These are phyloP conservation scores for Sporormia fimetaria DNA, from an alignment of 495 filamentous ascomycete species.

Conservation along the genomic window DNA sequence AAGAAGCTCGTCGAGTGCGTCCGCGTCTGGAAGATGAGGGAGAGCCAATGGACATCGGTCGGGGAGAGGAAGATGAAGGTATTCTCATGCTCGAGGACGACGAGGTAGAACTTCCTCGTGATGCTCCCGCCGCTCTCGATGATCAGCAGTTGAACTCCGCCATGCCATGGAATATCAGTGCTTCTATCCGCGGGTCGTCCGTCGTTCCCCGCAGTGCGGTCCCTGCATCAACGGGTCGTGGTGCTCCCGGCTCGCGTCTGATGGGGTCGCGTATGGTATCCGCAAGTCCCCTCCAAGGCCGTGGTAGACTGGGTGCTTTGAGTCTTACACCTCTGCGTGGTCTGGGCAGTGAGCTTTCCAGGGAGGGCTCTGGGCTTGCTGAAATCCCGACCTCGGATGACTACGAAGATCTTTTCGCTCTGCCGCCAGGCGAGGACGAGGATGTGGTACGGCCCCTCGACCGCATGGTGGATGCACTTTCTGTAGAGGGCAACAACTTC, in stretches of 20 bases:
- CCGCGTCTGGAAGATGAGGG: conserved; percentile 30
- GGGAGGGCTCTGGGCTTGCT: conserved; percentile 12
- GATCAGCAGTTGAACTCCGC: conserved; percentile 46
- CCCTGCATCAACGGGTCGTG: conserved; percentile 8
- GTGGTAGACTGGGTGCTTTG: conserved; percentile 34
- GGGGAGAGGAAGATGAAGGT: conserved; percentile 35
- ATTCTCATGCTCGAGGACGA: conserved; percentile 25
- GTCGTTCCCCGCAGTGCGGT: conserved; percentile 28
- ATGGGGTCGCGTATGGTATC: conserved; percentile 39
- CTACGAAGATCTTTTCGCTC: background rate
- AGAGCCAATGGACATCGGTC: conserved; percentile 38
- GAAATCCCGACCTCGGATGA: conserved; percentile 1
- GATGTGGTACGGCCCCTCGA: conserved; percentile 36
- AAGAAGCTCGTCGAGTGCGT: conserved; percentile 38
- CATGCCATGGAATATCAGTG: conserved; percentile 62
- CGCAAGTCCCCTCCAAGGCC: conserved; percentile 51
- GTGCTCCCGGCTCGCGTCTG: conserved; percentile 27
- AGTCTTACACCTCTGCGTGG: too few species aligned
- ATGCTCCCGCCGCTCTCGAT: conserved; percentile 44
- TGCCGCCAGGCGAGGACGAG: conserved; percentile 39
- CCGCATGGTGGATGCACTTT: conserved; percentile 40
- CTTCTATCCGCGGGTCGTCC: conserved; percentile 46
- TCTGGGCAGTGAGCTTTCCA: too few species aligned
- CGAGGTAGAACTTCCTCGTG: conserved; percentile 47
- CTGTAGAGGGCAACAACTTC: conserved; percentile 49